A percentile compares a stretch with the other conserved stretches of the same genome.
Conservation (phyloP, 805 yeast species). For the Wickerhamiella sergipiensis region DNA sequence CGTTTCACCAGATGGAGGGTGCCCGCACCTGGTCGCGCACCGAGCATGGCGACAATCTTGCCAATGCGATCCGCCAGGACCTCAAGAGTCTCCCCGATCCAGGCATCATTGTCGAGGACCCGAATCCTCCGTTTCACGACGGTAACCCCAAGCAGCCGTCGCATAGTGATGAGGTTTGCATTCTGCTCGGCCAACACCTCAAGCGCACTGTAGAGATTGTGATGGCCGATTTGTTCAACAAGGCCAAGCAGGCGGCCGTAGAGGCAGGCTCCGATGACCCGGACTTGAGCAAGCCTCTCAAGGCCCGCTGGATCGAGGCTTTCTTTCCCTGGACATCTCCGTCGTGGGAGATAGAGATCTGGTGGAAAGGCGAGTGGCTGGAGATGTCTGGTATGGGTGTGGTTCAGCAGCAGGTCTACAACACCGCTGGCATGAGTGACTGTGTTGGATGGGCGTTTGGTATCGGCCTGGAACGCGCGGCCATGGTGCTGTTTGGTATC, state of each 20-base stretch:
- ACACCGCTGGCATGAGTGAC: conserved; percentile 49
- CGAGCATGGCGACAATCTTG: conserved; percentile 26
- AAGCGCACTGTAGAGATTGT: conserved; percentile 75
- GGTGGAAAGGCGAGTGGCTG: conserved; percentile 98
- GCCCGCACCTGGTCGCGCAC: conserved; percentile 68
- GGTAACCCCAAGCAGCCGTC: conserved; percentile 69
- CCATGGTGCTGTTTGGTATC: conserved; percentile 88
- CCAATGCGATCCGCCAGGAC: conserved; percentile 40
- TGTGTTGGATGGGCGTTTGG: conserved; percentile 97
- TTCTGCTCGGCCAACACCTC: conserved; percentile 59
- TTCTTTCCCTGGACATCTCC: conserved; percentile 98
- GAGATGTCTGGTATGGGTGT: conserved; percentile 96
- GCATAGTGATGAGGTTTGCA: conserved; percentile 58
- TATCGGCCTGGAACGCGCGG: conserved; percentile 84
- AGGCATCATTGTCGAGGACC: conserved; percentile 66
- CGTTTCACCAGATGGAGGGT: conserved; percentile 96
- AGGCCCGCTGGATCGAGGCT: conserved; percentile 88
- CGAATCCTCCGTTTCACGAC: conserved; percentile 39
- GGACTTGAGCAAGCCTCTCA: conserved; percentile 58
- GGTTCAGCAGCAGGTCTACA: conserved; percentile 63
- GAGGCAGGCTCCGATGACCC: conserved; percentile 45
- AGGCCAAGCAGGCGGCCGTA: conserved; percentile 49
- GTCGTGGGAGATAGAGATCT: conserved; percentile 94
- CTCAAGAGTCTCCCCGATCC: conserved; percentile 51
- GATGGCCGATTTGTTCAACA: conserved; percentile 69